phyloP scores from a whole-genome alignment of 768 basidiomycete genomes.

The Leccinum barrowsii region DNA sequence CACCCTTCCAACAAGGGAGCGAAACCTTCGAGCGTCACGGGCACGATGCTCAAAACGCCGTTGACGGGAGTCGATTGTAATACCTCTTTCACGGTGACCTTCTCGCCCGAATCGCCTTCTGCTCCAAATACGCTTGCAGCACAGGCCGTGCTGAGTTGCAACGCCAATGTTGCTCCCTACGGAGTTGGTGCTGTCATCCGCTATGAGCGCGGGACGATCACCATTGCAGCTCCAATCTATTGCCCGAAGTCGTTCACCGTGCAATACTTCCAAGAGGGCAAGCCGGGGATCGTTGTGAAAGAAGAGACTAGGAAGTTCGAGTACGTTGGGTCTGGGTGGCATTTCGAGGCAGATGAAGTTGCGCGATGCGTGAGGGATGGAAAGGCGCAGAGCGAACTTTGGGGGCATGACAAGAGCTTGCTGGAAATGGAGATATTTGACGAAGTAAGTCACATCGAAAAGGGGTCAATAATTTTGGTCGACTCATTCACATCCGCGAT shows the following conservation, averaged over 20 bases:
- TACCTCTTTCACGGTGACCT: conserved; percentile 73
- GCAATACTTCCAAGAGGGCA: conserved; percentile 51
- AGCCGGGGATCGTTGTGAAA: conserved; percentile 37
- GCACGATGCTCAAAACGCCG: conserved; percentile 74
- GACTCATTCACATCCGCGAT: conserved; percentile 12
- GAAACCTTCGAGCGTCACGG: conserved; percentile 55
- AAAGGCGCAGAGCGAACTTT: conserved; percentile 67
- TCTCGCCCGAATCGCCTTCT: conserved; percentile 43
- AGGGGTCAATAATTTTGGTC: not conserved
- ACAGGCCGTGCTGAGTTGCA: conserved; percentile 71
- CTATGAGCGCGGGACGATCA: conserved; percentile 69
- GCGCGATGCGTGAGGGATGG: conserved; percentile 73
- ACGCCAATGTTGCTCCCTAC: conserved; percentile 49
- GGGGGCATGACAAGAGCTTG: conserved; percentile 78
- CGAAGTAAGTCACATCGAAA: conserved; percentile 45
- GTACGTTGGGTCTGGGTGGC: conserved; percentile 69
- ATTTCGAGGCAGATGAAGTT: conserved; percentile 88
- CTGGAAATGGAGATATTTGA: conserved; percentile 85
- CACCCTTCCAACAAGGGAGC: conserved; percentile 65
- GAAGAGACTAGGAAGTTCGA: conserved; percentile 60
- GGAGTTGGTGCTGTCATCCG: conserved; percentile 63
- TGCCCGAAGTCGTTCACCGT: conserved; percentile 65
- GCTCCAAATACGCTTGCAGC: conserved; percentile 45
- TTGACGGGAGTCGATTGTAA: conserved; percentile 75
- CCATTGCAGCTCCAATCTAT: conserved; percentile 62